Percentiles rank a stretch among this genome's conserved stretches.
Conservation (phyloP, 1,284 basidiomycete genomes). For the Ganoderma meredithae region DNA sequence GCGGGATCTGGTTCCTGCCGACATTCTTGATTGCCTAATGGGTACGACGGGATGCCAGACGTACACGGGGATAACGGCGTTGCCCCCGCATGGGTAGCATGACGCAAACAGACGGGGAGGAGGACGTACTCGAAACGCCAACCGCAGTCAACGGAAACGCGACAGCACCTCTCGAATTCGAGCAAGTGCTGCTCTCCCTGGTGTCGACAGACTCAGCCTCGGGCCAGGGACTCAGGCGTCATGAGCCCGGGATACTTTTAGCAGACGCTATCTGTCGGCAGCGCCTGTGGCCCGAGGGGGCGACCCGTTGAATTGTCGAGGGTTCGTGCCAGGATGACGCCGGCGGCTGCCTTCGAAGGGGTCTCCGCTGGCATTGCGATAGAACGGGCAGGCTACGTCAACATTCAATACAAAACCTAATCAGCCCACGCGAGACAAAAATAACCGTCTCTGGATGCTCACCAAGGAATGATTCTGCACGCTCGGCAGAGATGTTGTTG, state of each 20-base stretch:
- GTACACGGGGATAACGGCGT: not conserved
- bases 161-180: not conserved
- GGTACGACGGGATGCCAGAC: not conserved
- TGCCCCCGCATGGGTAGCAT: not conserved
- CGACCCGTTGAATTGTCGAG: no score
- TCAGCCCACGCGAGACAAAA: not conserved
- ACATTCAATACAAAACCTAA: not conserved
- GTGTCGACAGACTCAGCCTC: not conserved
- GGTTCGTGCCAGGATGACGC: not conserved
- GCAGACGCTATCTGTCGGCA: not conserved
- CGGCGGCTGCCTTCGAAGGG: not conserved
- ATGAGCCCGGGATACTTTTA: not conserved
- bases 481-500: no score
- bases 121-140: not conserved
- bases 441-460: not conserved
- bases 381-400: not conserved
- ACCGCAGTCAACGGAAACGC: not conserved
- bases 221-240: no score
- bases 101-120: not conserved
- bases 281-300: no score
- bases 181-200: not conserved
- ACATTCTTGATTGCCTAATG: not conserved
- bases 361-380: not conserved
- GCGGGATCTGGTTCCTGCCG: not conserved
- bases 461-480: not conserved